These are phyloP conservation scores for Vigna radiata DNA, from an alignment of 306 rosid species.

Conservation along the genomic window DNA sequence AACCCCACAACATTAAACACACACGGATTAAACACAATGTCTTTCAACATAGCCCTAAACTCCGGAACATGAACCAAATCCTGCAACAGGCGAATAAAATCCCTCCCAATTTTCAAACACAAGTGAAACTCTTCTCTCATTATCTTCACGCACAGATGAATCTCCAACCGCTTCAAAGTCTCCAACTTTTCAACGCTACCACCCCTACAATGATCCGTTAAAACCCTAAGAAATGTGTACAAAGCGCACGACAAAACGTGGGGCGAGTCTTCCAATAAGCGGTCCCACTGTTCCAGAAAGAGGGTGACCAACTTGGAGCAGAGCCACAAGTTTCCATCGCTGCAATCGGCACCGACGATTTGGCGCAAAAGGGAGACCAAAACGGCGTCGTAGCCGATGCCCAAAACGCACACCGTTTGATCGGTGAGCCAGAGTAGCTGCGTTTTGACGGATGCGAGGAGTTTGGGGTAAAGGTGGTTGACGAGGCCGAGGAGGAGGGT, in stretches of 20 bases:
- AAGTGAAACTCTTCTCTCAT: constrained; percentile 69
- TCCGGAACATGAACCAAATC: constrained; percentile 73
- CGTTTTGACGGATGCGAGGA: constrained; percentile 51
- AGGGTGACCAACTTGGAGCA: constrained; percentile 62
- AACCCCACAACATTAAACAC: constrained; percentile 56
- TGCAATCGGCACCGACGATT: constrained; percentile 65
- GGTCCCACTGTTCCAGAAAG: constrained; percentile 57
- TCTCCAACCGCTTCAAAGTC: constrained; percentile 63
- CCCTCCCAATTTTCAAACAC: constrained; percentile 82
- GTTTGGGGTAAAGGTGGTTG: constrained; percentile 63
- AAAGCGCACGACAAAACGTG: constrained; percentile 63
- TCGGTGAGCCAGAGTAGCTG: constrained; percentile 66
- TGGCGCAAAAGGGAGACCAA: constrained; percentile 75
- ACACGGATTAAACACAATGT: constrained; percentile 55
- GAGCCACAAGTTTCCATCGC: constrained; percentile 69
- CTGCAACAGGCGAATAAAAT: constrained; percentile 74
- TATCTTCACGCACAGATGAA: constrained; percentile 69
- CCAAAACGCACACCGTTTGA: constrained; percentile 62
- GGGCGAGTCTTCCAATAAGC: constrained; percentile 59
- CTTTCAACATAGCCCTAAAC: constrained; percentile 71
- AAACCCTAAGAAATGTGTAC: constrained; percentile 71
- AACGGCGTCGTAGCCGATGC: constrained; percentile 58
- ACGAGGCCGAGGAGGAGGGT: constrained; percentile 53
- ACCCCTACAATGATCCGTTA: constrained; percentile 67
- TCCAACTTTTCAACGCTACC: constrained; percentile 47